These are phyloP conservation scores for Mycena amicta DNA, from an alignment of 768 basidiomycete genomes.

Conservation along the genomic window DNA sequence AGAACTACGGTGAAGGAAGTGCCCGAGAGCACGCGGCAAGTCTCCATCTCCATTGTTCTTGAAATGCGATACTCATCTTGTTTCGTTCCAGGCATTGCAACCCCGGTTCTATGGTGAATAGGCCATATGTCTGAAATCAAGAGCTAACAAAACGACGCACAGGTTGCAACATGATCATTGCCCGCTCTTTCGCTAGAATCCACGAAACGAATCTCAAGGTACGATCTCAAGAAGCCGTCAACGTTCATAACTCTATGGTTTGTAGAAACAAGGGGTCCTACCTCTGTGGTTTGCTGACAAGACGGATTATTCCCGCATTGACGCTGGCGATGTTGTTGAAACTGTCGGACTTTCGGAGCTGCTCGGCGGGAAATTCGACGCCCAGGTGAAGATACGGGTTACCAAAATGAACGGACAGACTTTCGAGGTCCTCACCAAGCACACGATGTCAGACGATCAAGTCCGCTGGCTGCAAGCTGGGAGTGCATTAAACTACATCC, in stretches of 20 bases:
- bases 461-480: conserved; percentile 88
- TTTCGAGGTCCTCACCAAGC: conserved; percentile 73
- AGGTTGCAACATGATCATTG: conserved; percentile 88
- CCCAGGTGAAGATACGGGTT: conserved; percentile 62
- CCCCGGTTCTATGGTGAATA: conserved; percentile 84
- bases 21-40: conserved; percentile 87
- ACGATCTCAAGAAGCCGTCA: not conserved
- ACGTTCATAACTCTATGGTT: conserved; percentile 11
- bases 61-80: not conserved
- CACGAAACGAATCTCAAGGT: conserved; percentile 98
- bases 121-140: not conserved
- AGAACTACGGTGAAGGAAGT: conserved; percentile 97
- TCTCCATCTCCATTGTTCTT: not conserved
- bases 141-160: conserved; percentile 4
- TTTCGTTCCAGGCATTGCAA: conserved; percentile 63
- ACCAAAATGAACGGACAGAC: conserved; percentile 62
- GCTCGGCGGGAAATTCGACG: conserved; percentile 48
- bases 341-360: conserved; percentile 82
- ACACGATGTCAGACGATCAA: conserved; percentile 91
- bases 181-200: conserved; percentile 94
- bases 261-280: conserved; percentile 94
- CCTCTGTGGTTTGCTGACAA: conserved; percentile 94
- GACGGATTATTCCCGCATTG: conserved; percentile 81
- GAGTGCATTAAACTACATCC: conserved; percentile 88
- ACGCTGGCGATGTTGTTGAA: conserved; percentile 78